Base-by-base conservation (phyloP, 2,329 filamentous ascomycete genomes). In the Chaetomiaceae sp. region DNA sequence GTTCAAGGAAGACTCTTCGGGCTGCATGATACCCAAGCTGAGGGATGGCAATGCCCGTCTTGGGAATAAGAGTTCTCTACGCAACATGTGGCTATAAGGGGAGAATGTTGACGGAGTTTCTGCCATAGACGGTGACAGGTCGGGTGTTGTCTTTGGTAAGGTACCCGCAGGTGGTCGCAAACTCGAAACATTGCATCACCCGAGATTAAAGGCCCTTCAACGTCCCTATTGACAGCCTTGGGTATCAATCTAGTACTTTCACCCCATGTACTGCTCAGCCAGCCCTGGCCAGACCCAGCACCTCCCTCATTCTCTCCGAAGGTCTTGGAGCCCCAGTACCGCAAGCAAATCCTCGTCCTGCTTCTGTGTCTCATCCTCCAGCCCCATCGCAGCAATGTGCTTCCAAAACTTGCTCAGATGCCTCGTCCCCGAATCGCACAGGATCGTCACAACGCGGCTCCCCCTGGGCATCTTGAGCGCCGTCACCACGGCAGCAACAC, bases 381-480 rank as follows among this genome's bases (percentile, higher is more conserved):
- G 71, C 3, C 84, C 87, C 68, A 87, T 75, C 47, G 84, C 80
- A 20, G 82, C 85, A 49, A 89, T 82, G 58, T 79, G 76, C 65
- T 85, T 88, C 87, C 88, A 94, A 66, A 95, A 91, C 70, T 91
- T 92, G 72, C 86, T 91, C 47, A 94, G 69, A 69, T 94, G 89
- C 59, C 89, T 78, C 9, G 84, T 84, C n/a, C 89, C 87, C n/a
- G 82, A 83, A 71, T 95, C 89, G 68, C 89, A 94, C 7, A 94
- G 72, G n/a, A 95, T 76, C 0, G 89, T 94, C n/a, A 91, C 88
- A 38, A 95, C 81, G 29, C 76, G 78, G 55, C 85, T 87, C 14
- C 77, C 79, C 49, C 72, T 67, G 4, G 81, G 81, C 57, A 91
- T 71, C 38, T 75, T 73, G 66, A 84, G 78, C 23, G 88, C 88